Percentiles rank a stretch among this genome's conserved stretches.
Conservation (phyloP, 2,329 filamentous ascomycete genomes). For the Ophiostoma triangulosporum region DNA sequence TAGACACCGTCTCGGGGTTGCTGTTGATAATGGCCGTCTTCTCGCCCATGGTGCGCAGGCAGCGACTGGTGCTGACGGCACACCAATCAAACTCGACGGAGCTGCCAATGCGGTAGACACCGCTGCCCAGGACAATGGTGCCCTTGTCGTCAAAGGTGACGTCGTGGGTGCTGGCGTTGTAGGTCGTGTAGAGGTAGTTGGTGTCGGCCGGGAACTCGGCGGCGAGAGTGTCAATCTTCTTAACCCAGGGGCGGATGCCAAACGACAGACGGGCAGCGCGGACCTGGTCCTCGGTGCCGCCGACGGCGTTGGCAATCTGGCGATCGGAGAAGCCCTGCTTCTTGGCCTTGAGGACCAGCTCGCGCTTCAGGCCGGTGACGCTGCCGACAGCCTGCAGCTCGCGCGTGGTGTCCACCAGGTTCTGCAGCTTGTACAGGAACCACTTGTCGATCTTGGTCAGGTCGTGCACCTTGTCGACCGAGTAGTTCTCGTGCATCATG, state of each 20-base stretch:
- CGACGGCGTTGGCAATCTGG: slow-evolving; percentile 80
- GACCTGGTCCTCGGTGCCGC: slow-evolving; percentile 78
- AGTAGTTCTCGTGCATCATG: slow-evolving; percentile 94
- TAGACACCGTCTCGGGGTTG: slow-evolving; percentile 69
- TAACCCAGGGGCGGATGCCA: slow-evolving; percentile 87
- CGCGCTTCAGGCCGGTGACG: slow-evolving; percentile 74
- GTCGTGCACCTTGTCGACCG: slow-evolving; percentile 81
- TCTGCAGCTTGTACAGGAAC: slow-evolving; percentile 97
- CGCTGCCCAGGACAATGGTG: slow-evolving; percentile 76
- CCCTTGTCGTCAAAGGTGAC: slow-evolving; percentile 89
- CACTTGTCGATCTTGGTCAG: slow-evolving; percentile 98
- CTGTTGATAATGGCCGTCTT: slow-evolving; percentile 96
- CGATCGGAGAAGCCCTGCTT: slow-evolving; percentile 95
- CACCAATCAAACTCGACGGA: slow-evolving; percentile 99
- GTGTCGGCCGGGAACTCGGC: slow-evolving; percentile 92
- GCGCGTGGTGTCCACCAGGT: slow-evolving; percentile 81
- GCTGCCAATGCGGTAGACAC: slow-evolving; percentile 94
- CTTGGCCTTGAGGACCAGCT: slow-evolving; percentile 82
- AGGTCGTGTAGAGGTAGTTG: slow-evolving; percentile 95
- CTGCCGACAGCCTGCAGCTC: slow-evolving; percentile 76
- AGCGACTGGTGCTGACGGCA: slow-evolving; percentile 76
- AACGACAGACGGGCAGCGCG: slow-evolving; percentile 74
- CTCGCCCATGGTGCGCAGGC: slow-evolving; percentile 73
- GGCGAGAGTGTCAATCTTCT: slow-evolving; percentile 95
- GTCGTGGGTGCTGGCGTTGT: slow-evolving; percentile 90